Base-by-base conservation (phyloP, 257 asterid species). In the Cinchona pubescens region DNA sequence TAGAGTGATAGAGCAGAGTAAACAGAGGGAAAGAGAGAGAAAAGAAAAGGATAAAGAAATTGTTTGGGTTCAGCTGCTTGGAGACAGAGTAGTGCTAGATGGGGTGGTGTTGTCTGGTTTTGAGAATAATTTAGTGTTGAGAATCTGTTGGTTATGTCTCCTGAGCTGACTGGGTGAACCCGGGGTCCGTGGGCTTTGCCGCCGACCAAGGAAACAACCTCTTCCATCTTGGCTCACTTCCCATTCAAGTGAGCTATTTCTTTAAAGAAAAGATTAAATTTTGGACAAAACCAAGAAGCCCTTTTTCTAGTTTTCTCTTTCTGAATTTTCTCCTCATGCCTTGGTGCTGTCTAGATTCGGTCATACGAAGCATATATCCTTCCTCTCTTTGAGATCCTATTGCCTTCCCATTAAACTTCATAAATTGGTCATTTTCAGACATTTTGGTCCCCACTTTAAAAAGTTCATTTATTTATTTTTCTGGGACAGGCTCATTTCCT, bases 111-210 rank as follows among this genome's bases (percentile, higher is more conserved):
- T 63, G 73, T 82, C 81, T 83, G 86, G 81, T 87, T 85, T 81
- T 80, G 80, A 75, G 86, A 91, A 85, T 91, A 87, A 78, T 87
- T 87, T 82, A 94, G 91, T 85, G 89, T 84, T 85, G 60, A 79
- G 85, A 83, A 77, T 73, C 85, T 84, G 92, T 81, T 82, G 86
- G 79, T 84, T 43, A 79, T 90, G 96, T 94, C 95, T 84, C 95
- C 97, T 87, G 74, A 71, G 94, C 91, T 91, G 91, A 87, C 92
- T 82, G 79, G 92, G 88, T 82, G 71, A 43, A 72, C 80, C 97
- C 97, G 96, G 84, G 82, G 86, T 88, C 89, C 81, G 87, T 86
- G 98, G 96, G 84, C 93, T 86, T 86, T 93, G 98, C 97, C 88
- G 83, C 86, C 92, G 88, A 83, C 90, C 91, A 87, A 89, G 97